phyloP scores from a whole-genome alignment of 345 rosid genomes.

The Eucalyptus guilfoylei region DNA sequence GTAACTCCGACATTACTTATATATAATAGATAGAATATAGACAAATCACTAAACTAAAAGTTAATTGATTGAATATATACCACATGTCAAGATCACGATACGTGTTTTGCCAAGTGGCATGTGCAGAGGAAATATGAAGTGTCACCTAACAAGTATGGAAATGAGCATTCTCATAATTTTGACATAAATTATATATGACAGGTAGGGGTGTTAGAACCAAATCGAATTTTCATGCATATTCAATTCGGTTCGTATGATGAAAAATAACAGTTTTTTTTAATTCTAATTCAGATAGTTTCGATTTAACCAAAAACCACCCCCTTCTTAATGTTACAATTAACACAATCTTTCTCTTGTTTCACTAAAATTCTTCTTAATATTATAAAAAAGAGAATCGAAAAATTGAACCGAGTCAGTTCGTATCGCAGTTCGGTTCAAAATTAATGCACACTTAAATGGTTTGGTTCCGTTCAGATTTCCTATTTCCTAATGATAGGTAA shows the following conservation, averaged over 20 bases:
- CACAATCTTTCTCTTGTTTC: not conserved
- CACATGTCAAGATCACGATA: not conserved
- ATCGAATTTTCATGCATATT: no score
- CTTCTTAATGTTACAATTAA: not conserved
- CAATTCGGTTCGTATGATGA: not conserved
- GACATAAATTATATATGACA: not conserved
- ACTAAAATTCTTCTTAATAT: not conserved
- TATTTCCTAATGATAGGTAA: not conserved
- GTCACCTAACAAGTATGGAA: not conserved
- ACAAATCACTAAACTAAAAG: not conserved
- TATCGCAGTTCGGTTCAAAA: no score
- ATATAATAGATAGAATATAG: not conserved
- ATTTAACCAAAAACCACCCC: not conserved
- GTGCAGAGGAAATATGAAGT: not conserved
- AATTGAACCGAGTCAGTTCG: fast-evolving
- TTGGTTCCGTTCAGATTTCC: not conserved
- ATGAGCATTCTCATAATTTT: not conserved
- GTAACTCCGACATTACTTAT: not conserved
- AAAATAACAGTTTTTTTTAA: no score
- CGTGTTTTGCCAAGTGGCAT: not conserved
- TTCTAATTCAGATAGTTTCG: not conserved
- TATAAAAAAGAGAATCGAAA: not conserved
- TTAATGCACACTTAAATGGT: no score
- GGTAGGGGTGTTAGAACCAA: not conserved
- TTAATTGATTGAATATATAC: not conserved